Evolutionary conservation across 169 alveolate genomes (phyloP), one percentile per base, ranked within the genome.

Genomic region (Plasmodium adleri): DNA sequence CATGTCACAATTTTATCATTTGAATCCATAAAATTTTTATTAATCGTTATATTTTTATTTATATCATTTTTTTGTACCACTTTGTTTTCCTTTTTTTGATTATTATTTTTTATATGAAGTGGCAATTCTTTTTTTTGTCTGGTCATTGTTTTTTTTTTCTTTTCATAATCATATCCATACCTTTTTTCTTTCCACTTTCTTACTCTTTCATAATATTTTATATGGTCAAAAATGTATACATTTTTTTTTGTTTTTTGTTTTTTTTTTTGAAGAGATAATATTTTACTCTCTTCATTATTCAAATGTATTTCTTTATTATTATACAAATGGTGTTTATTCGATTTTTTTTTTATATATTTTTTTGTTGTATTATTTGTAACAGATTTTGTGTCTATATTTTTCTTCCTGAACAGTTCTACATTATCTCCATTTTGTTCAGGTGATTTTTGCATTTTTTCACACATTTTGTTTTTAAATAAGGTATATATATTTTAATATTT

Each of bases 101-200:
- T 8, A 39, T 39, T 8, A 39, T 39, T 39, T 39, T 39, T 39
- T 39, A 9, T 39, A 39, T 39, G 10, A 39, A 5, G 47, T 5
- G 47, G 1, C 6, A 56, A 56, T 7, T 45, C 64, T 32, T 28
- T 17, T 2, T 64, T 47, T 20, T 59, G 22, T 54, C 28, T 47
- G n/a, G 13, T 64, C n/a, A 20, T 20, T 28, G 17, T 71, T 28
- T 63, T 64, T 76, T n/a, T 45, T n/a, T 52, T 70, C 26, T 43
- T 60, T 39, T 12, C 66, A 63, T 63, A 24, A 39, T 71, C 26
- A 8, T 45, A 28, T 8, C 24, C 86, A 20, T 39, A 59, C 28
- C 89, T 78, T 64, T 78, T 78, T 24, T 78, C 78, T 20, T 78
- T 63, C 89, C 89, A 78, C 13, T 63, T 64, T 10, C 47, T 64